phyloP scores from a whole-genome alignment of 1,284 basidiomycete species.

The Leccinum pachyderme region DNA sequence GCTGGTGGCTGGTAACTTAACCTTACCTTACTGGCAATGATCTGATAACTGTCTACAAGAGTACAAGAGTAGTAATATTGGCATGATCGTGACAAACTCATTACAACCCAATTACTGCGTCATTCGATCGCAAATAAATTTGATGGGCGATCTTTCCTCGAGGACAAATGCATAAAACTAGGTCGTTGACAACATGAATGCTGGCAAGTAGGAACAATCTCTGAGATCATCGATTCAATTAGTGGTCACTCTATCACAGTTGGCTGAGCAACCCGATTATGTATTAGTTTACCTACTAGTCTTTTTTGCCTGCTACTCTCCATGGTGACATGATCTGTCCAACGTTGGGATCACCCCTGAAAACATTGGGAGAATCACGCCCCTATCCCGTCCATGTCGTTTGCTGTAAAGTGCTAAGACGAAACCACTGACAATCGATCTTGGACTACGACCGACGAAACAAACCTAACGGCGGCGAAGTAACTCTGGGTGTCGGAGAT shows the following conservation, averaged over 20 bases:
- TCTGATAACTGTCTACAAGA: no score
- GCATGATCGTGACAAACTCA: neutral
- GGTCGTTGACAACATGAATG: neutral
- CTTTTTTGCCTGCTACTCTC: neutral
- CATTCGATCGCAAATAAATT: neutral
- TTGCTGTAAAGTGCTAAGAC: neutral
- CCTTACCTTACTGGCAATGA: no score
- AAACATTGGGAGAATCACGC: neutral
- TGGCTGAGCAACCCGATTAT: neutral
- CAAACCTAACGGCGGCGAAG: conserved; percentile 13
- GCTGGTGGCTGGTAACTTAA: neutral
- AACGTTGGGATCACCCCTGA: neutral
- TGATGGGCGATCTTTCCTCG: neutral
- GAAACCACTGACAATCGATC: neutral
- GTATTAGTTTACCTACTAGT: no score
- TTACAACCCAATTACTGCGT: neutral
- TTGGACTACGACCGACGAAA: conserved; percentile 5
- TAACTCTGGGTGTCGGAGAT: conserved; percentile 36
- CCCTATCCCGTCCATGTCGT: neutral
- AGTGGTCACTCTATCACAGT: neutral
- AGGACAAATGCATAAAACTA: neutral
- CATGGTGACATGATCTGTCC: neutral
- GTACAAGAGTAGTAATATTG: no score
- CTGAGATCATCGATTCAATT: neutral
- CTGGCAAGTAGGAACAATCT: neutral